A percentile compares a stretch with the other conserved stretches of the same genome.
phyloP scores from a whole-genome alignment of 2,329 filamentous ascomycete species.

The Camillea tinctor region DNA sequence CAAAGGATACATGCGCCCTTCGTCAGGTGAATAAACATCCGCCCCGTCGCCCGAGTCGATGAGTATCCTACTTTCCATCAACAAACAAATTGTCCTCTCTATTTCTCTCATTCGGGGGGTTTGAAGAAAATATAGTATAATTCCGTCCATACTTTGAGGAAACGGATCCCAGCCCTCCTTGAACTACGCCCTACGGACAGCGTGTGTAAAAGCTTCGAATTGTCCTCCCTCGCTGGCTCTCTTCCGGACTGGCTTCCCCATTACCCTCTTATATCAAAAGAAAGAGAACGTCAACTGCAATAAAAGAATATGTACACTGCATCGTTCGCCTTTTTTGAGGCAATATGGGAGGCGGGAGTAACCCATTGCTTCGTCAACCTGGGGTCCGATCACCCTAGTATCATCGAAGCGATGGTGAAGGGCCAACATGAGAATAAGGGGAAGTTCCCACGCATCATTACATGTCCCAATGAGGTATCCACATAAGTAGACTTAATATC shows the following conservation, averaged over 20 bases:
- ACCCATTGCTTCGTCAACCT: conserved; percentile 58
- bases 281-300: too few species aligned
- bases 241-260: not conserved
- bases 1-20: too few species aligned
- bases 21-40: too few species aligned
- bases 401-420: conserved; percentile 78
- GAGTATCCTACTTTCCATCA: too few species aligned
- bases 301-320: conserved; percentile 60
- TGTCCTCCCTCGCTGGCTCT: not conserved
- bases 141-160: too few species aligned
- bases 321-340: conserved; percentile 65
- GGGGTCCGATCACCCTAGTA: conserved; percentile 71
- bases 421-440: conserved; percentile 65
- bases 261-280: too few species aligned
- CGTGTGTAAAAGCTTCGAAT: not conserved
- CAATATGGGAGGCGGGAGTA: conserved; percentile 37
- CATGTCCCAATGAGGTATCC: conserved; percentile 77
- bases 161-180: too few species aligned
- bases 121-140: too few species aligned
- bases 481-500: not conserved
- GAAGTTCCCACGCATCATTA: conserved; percentile 71
- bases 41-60: too few species aligned
- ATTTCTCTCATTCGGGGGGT: too few species aligned
- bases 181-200: too few species aligned
- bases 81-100: too few species aligned